These are phyloP conservation scores for Beauveria sp. DNA, from an alignment of 2,329 filamentous ascomycete species.

Conservation along the genomic window DNA sequence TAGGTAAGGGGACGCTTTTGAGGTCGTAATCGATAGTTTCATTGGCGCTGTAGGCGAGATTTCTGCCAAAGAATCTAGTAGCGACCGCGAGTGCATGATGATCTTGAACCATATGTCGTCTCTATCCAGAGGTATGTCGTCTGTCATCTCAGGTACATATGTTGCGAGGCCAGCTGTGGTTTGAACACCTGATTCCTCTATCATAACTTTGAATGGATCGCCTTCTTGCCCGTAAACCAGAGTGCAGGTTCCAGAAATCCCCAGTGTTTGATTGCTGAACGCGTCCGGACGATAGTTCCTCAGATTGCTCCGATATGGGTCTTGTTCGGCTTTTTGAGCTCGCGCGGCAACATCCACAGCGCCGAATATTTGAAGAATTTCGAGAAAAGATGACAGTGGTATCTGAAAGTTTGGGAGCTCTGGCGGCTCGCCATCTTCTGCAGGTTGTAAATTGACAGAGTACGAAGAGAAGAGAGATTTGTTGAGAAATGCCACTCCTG, in stretches of 20 bases:
- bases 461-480: conserved; percentile 85
- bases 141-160: conserved; percentile 66
- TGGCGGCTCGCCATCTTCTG: conserved; percentile 30
- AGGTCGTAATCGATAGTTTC: conserved; percentile 60
- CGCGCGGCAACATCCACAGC: conserved; percentile 62
- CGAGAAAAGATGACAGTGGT: conserved; percentile 77
- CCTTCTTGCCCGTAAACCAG: conserved; percentile 70
- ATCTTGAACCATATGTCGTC: conserved; percentile 80
- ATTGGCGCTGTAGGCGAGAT: conserved; percentile 64
- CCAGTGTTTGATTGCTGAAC: conserved; percentile 75
- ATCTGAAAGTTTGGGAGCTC: conserved; percentile 71
- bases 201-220: conserved; percentile 71
- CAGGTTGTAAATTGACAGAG: conserved; percentile 48
- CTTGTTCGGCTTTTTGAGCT: conserved; percentile 49
- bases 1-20: conserved; percentile 60
- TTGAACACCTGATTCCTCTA: conserved; percentile 79
- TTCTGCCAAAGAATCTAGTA: conserved; percentile 66
- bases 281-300: conserved; percentile 62
- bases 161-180: conserved; percentile 88
- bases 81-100: conserved; percentile 75
- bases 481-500: conserved; percentile 66
- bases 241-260: conserved; percentile 78
- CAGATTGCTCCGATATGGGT: conserved; percentile 54
- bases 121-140: conserved; percentile 83
- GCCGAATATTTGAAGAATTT: conserved; percentile 92